phyloP scores from a whole-genome alignment of 2,329 filamentous ascomycete genomes.

The Fusarium equiseti region DNA sequence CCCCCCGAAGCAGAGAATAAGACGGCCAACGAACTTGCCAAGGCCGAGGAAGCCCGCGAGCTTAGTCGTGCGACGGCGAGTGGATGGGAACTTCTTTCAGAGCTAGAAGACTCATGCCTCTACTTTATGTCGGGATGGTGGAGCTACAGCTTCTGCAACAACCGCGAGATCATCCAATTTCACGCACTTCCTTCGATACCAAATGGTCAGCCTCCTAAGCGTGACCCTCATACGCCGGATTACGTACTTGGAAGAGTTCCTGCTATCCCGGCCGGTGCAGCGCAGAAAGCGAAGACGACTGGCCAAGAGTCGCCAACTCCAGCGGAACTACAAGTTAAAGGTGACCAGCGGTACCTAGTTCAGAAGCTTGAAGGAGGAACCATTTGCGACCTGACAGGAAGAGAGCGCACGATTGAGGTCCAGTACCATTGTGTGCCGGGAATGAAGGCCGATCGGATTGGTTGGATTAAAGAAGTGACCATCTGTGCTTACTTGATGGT shows the following conservation, averaged over 20 bases:
- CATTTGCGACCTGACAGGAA: constrained; percentile 85
- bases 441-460: constrained; percentile 78
- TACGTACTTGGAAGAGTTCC: constrained; percentile 77
- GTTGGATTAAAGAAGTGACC: constrained; percentile 91
- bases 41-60: constrained; percentile 83
- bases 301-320: constrained; percentile 52
- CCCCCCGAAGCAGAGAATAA: constrained; percentile 69
- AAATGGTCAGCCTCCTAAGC: constrained; percentile 78
- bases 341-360: constrained; percentile 86
- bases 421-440: constrained; percentile 84
- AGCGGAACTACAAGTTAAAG: constrained; percentile 82
- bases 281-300: constrained; percentile 41
- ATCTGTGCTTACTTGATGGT: constrained; percentile 96
- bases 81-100: constrained; percentile 83
- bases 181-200: constrained; percentile 79
- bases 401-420: constrained; percentile 85
- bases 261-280: constrained; percentile 50
- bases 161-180: constrained; percentile 88
- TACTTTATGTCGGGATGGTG: constrained; percentile 91
- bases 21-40: constrained; percentile 74
- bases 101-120: constrained; percentile 85
- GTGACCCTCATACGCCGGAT: constrained; percentile 80
- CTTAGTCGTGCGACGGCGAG: constrained; percentile 79
- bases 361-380: constrained; percentile 85
- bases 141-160: constrained; percentile 96